Evolutionary conservation across 1,139 yeast genomes (phyloP).

Genomic region (Blastobotrys raffinosifermentans): DNA sequence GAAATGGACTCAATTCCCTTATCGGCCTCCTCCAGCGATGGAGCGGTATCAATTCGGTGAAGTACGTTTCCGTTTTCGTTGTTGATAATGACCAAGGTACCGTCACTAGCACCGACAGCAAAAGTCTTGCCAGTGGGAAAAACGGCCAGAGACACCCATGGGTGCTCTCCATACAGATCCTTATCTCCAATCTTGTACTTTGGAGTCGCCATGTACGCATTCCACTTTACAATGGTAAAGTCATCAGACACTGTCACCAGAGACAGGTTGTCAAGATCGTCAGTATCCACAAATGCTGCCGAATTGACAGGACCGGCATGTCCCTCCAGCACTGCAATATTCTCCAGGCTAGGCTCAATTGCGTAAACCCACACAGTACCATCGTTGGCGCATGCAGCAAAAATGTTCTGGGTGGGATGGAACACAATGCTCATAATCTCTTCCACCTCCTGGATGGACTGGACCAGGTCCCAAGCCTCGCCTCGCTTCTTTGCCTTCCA

Average conservation of each 20-base stretch:
- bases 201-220: conserved; percentile 69
- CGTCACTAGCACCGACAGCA: conserved; percentile 83
- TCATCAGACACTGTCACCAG: conserved; percentile 83
- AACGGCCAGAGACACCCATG: conserved; percentile 75
- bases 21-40: conserved; percentile 62
- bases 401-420: conserved; percentile 63
- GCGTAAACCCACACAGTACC: conserved; percentile 95
- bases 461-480: conserved; percentile 69
- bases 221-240: conserved; percentile 84
- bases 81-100: conserved; percentile 71
- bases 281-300: conserved; percentile 65
- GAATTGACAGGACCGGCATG: conserved; percentile 72
- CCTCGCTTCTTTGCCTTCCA: conserved; percentile 70
- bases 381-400: conserved; percentile 92
- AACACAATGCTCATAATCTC: conserved; percentile 72
- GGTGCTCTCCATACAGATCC: conserved; percentile 62
- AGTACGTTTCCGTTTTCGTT: conserved; percentile 66
- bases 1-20: conserved; percentile 79
- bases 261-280: conserved; percentile 53
- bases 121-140: conserved; percentile 41
- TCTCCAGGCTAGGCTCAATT: conserved; percentile 52
- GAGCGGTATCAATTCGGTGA: conserved; percentile 45
- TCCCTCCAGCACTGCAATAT: conserved; percentile 72
- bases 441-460: conserved; percentile 78
- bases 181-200: conserved; percentile 53